Evolutionary conservation across 2,329 filamentous ascomycete species (phyloP).

Genomic region (Diplodia intermedia): DNA sequence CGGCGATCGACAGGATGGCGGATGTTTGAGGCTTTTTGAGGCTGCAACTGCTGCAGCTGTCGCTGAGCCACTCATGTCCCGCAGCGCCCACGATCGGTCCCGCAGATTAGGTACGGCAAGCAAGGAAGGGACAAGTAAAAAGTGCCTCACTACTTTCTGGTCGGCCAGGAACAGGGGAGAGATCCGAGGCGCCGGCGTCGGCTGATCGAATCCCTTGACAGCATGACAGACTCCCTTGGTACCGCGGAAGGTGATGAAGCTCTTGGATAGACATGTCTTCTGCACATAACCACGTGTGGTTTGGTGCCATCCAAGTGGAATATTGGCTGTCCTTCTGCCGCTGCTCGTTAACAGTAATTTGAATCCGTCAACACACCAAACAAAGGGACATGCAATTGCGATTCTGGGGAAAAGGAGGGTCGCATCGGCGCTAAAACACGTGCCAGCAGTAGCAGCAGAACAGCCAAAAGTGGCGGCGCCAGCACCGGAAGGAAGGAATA

Average conservation of each 20-base stretch:
- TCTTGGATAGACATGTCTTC: neutral
- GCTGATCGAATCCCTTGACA: neutral
- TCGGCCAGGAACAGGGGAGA: slow-evolving; percentile 1
- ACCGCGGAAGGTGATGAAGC: neutral
- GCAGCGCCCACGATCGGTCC: neutral
- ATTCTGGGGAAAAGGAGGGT: neutral
- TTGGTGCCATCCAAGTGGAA: too few relatives aligned
- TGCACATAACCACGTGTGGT: neutral
- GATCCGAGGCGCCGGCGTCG: neutral
- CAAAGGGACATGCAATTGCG: too few relatives aligned
- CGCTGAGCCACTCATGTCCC: neutral
- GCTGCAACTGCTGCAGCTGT: neutral
- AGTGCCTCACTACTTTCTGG: neutral
- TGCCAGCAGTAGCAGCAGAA: neutral
- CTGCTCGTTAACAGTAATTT: neutral
- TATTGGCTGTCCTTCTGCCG: neutral
- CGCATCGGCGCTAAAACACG: neutral
- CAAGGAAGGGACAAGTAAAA: neutral
- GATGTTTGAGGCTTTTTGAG: neutral
- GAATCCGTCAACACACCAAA: too few relatives aligned
- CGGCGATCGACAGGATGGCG: neutral
- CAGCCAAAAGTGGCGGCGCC: neutral
- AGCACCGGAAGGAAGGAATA: neutral
- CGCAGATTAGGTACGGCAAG: neutral
- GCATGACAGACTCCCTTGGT: neutral